Percentiles rank a stretch among this genome's conserved stretches.
These are phyloP conservation scores for Calocera cornea DNA, from an alignment of 768 basidiomycete species.

Conservation along the genomic window DNA sequence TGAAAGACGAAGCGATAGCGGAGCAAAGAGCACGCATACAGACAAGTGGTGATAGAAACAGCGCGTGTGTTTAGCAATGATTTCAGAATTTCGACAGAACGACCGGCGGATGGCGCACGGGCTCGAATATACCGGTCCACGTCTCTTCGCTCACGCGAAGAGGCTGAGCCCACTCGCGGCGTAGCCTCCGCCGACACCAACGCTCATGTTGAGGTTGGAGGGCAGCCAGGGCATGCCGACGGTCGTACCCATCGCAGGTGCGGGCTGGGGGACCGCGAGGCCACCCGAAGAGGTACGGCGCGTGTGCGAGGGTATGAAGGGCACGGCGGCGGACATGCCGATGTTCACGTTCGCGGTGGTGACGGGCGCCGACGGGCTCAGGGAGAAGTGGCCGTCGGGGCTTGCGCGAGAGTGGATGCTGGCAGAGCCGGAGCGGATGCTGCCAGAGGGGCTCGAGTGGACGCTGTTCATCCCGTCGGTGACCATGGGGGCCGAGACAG, in stretches of 20 bases:
- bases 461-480: slow-evolving; percentile 4
- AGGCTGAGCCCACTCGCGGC: not conserved
- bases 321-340: not conserved
- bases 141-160: not conserved
- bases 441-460: slow-evolving; percentile 1
- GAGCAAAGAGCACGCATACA: not conserved
- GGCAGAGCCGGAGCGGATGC: not conserved
- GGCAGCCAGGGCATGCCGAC: not conserved
- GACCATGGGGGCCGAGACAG: not conserved
- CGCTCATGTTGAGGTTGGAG: not conserved
- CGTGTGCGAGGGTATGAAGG: not conserved
- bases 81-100: not conserved
- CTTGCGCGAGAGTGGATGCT: not conserved
- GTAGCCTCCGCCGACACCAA: not conserved
- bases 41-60: not conserved
- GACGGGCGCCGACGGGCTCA: not conserved
- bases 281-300: not conserved
- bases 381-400: not conserved
- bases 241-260: not conserved
- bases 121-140: not conserved
- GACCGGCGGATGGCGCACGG: not conserved
- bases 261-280: not conserved
- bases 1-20: not conserved
- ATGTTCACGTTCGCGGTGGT: not conserved
- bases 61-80: not conserved